phyloP scores from a whole-genome alignment of 352 stramenopile species.

The Phytophthora hibernalis region DNA sequence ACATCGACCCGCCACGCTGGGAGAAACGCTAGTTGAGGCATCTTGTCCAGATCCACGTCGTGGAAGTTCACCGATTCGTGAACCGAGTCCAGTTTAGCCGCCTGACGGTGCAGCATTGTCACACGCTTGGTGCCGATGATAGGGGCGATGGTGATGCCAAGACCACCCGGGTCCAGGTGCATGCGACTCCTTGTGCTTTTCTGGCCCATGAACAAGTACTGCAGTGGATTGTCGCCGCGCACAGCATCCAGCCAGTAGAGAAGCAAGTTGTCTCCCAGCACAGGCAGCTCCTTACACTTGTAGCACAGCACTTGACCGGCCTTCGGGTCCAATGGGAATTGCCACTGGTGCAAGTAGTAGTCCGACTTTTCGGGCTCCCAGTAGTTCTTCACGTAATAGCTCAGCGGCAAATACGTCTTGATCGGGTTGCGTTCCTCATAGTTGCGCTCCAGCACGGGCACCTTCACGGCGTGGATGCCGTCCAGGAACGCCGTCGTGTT shows the following conservation, averaged over 20 bases:
- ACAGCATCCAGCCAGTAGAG: conserved; percentile 92
- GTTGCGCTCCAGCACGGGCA: conserved; percentile 80
- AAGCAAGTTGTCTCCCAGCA: conserved; percentile 93
- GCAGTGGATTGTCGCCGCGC: conserved; percentile 90
- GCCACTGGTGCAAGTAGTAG: conserved; percentile 96
- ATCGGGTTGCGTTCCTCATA: conserved; percentile 83
- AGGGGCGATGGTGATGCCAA: conserved; percentile 94
- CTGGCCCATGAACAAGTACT: conserved; percentile 96
- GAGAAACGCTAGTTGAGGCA: conserved; percentile 89
- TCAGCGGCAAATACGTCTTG: conserved; percentile 72
- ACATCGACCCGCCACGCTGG: conserved; percentile 89
- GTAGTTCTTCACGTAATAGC: conserved; percentile 84
- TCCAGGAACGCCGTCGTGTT: conserved; percentile 66
- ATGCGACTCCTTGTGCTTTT: conserved; percentile 90
- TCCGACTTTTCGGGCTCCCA: conserved; percentile 81
- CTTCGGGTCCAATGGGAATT: conserved; percentile 90
- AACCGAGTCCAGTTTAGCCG: conserved; percentile 87
- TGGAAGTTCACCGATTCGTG: conserved; percentile 85
- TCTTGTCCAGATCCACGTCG: conserved; percentile 84
- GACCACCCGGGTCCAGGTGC: conserved; percentile 90
- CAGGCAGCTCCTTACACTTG: conserved; percentile 88
- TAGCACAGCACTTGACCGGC: conserved; percentile 81
- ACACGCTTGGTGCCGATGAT: conserved; percentile 89
- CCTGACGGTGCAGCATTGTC: conserved; percentile 75
- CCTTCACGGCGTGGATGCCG: conserved; percentile 81